Percentiles rank a stretch among this genome's conserved stretches.
These are phyloP conservation scores for Craspedostauros australis DNA, from an alignment of 108 stramenopile genomes.

Conservation along the genomic window DNA sequence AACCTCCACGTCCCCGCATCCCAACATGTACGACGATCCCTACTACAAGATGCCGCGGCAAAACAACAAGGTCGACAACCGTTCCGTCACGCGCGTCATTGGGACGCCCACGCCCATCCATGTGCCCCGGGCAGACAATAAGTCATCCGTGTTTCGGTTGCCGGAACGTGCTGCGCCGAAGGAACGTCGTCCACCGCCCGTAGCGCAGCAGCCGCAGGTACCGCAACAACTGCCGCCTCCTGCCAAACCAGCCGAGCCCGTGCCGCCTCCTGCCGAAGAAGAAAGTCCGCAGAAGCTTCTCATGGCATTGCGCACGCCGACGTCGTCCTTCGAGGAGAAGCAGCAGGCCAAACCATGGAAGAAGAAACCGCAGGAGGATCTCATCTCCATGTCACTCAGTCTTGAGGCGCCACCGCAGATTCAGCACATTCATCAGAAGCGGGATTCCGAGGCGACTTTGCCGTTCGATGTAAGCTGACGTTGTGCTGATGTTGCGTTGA, in stretches of 20 bases:
- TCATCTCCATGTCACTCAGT: constrained; percentile 13
- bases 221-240: constrained; percentile 3
- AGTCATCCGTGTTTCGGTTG: too few species aligned
- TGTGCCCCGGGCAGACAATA: constrained; percentile 43
- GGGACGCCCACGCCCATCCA: constrained; percentile 71
- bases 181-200: neutral
- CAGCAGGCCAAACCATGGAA: constrained; percentile 5
- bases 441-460: constrained; percentile 5
- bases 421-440: constrained; percentile 28
- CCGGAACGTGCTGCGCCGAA: constrained; percentile 1
- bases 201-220: neutral
- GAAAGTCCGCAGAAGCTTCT: constrained; percentile 34
- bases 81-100: constrained; percentile 36
- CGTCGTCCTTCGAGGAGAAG: constrained; percentile 48
- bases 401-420: constrained; percentile 39
- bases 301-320: constrained; percentile 38
- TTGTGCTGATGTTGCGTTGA: too few species aligned
- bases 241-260: constrained; percentile 21
- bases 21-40: constrained; percentile 2
- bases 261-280: constrained; percentile 3
- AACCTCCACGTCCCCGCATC: too few species aligned
- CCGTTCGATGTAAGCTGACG: constrained; percentile 17
- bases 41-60: neutral
- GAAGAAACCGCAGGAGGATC: neutral
- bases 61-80: neutral